phyloP scores from a whole-genome alignment of 2,329 filamentous ascomycete species.

The Exophiala phaeomuriformis region DNA sequence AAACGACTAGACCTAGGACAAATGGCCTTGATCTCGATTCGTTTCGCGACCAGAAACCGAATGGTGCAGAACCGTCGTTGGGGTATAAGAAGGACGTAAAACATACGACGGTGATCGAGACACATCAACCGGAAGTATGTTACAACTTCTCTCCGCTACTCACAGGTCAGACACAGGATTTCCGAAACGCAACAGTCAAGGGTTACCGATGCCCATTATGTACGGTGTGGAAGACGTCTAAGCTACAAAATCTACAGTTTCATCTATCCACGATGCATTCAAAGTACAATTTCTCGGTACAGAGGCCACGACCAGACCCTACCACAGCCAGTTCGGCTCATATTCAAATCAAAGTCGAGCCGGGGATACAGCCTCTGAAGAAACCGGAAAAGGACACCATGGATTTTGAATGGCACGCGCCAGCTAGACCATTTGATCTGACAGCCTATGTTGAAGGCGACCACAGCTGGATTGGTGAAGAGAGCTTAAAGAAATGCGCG shows the following conservation, averaged over 20 bases:
- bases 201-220: constrained; percentile 25
- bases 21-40: constrained; percentile 14
- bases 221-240: constrained; percentile 5
- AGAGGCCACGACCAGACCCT: constrained; percentile 8
- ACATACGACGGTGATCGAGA: neutral
- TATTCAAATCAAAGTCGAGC: constrained; percentile 20
- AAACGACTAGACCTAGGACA: neutral
- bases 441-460: constrained; percentile 20
- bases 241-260: constrained; percentile 21
- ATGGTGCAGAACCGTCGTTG: neutral
- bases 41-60: constrained; percentile 3
- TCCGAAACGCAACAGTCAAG: constrained; percentile 9
- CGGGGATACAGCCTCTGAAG: neutral
- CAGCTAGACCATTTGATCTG: constrained; percentile 22
- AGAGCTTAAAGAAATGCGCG: neutral
- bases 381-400: constrained; percentile 8
- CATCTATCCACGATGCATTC: constrained; percentile 23
- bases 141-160: constrained; percentile 10
- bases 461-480: constrained; percentile 13
- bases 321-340: constrained; percentile 3
- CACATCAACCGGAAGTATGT: constrained; percentile 10
- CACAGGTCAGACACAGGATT: neutral
- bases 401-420: constrained; percentile 17
- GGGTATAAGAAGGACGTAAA: neutral
- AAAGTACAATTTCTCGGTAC: constrained; percentile 20